Evolutionary conservation across 352 stramenopile genomes (phyloP), one percentile per base, ranked within the genome.

Genomic region (Phytophthora sansomeana): DNA sequence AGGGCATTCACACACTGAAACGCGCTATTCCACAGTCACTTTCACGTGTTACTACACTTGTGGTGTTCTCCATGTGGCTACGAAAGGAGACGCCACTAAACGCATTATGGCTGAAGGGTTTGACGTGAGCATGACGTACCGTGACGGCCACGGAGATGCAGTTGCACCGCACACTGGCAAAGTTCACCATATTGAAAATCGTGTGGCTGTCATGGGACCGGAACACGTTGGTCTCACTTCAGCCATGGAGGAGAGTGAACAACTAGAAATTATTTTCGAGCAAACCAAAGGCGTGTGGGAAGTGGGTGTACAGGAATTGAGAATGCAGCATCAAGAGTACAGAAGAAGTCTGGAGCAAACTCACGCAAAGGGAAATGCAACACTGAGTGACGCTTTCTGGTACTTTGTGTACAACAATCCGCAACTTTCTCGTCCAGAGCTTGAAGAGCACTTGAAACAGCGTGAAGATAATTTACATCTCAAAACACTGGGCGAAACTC

Each of bases 391-490:
- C 26, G 73, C 54, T 0, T 84, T 87, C n/a, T 87, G 75, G 75
- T 82, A 68, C 32, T 80, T 81, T 47, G 70, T 87, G 9, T 84
- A 76, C 54, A 78, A 79, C 24, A 77, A 83, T 26, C 43, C 69
- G 11, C 33, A 38, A 7, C n/a, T 83, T 7, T 53, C 59, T 9
- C 58, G 72, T 0, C 9, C 53, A 1, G 42, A 66, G 10, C 59
- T 87, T 5, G 62, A 87, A 48, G 4, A 44, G 3, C 64, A 72
- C 53, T 47, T 83, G 17, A 56, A 16, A 7, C 24, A 19, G 2
- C 54, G 71, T 26, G 78, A 84, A 38, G 33, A 9, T 1, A 83
- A 81, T 35, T 64, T 55, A 0, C 19, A 52, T 5, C 49, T 86
- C 9, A 47, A 55, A 11, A 47, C 62, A 8, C 26, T 83, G 0